Conservation (phyloP, 2,329 filamentous ascomycete genomes). For the Raffaelea deltoideospora region DNA sequence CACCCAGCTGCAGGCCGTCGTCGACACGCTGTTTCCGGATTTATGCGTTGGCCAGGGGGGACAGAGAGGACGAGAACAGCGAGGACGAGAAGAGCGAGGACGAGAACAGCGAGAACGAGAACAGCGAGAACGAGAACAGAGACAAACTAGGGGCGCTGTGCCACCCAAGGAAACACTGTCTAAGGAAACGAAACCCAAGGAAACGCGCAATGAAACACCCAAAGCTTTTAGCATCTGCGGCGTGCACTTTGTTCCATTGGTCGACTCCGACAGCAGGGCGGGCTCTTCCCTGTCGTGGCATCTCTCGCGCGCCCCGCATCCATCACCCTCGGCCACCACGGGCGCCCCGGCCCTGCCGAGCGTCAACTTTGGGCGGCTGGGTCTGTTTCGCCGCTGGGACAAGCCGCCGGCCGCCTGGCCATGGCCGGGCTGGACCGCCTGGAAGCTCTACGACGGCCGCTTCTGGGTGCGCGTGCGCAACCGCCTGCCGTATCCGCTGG, state of each 20-base stretch:
- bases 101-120: background rate
- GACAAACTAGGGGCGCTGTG: background rate
- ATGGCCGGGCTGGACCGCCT: conserved; percentile 17
- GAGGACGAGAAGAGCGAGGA: background rate
- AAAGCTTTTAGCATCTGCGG: conserved; percentile 29
- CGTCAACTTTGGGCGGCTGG: conserved; percentile 8
- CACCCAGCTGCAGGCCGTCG: conserved; percentile 26
- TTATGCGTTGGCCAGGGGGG: conserved; percentile 15
- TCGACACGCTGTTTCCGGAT: conserved; percentile 33
- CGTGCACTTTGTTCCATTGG: conserved; percentile 29
- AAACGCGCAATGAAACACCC: too few relatives aligned
- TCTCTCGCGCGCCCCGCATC: conserved; percentile 6
- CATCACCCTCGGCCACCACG: conserved; percentile 23
- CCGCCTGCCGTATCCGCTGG: conserved; percentile 24
- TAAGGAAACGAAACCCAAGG: background rate
- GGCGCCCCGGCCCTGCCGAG: conserved; percentile 9
- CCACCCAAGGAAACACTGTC: background rate
- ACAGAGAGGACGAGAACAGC: background rate
- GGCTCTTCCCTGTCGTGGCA: conserved; percentile 1
- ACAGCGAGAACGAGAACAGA: background rate
- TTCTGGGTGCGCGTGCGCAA: conserved; percentile 41
- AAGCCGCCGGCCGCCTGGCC: conserved; percentile 9
- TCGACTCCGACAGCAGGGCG: conserved; percentile 31
- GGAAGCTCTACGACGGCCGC: conserved; percentile 41
- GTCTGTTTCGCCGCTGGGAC: conserved; percentile 5